A percentile compares a stretch with the other conserved stretches of the same genome.
Evolutionary conservation across 2,329 filamentous ascomycete species (phyloP).

Genomic region (Bipolaris bicolor): DNA sequence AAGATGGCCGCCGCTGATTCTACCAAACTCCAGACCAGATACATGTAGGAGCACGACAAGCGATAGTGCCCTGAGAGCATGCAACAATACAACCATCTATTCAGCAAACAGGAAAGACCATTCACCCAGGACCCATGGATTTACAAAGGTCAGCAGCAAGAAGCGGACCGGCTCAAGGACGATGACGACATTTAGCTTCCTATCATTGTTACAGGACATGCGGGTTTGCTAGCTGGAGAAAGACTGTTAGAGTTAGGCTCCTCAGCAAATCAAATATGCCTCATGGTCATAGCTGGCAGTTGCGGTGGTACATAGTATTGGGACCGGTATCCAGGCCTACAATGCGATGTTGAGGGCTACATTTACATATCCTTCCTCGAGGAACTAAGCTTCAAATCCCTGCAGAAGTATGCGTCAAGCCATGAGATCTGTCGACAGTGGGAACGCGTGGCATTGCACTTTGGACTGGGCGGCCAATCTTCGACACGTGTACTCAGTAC

Average conservation of each 20-base stretch:
- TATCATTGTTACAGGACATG: slow-evolving; percentile 10
- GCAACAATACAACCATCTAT: slow-evolving; percentile 6
- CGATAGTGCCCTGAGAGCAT: slow-evolving; percentile 7
- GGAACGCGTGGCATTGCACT: slow-evolving; percentile 46
- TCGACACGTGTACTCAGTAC: slow-evolving; percentile 27
- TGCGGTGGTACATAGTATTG: slow-evolving; percentile 58
- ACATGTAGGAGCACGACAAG: slow-evolving; percentile 9
- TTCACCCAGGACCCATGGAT: slow-evolving; percentile 7
- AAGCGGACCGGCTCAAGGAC: slow-evolving; percentile 6
- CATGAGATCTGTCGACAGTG: slow-evolving; percentile 55
- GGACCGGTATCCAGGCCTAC: slow-evolving; percentile 57
- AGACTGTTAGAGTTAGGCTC: slow-evolving; percentile 49
- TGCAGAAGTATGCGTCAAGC: slow-evolving; percentile 53
- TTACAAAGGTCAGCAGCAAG: slow-evolving; percentile 1
- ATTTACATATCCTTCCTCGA: slow-evolving; percentile 67
- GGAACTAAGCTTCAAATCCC: slow-evolving; percentile 64
- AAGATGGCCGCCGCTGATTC: slow-evolving; percentile 2
- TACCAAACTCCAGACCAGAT: slow-evolving; percentile 4
- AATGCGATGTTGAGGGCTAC: slow-evolving; percentile 66
- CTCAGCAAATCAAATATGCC: slow-evolving; percentile 42
- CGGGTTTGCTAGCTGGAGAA: slow-evolving; percentile 4
- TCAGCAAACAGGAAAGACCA: slow-evolving; percentile 2
- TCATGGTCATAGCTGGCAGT: slow-evolving; percentile 54
- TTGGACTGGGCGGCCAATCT: slow-evolving; percentile 43
- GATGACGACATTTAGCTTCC: slow-evolving; percentile 8